Evolutionary conservation across 2,329 filamentous ascomycete genomes (phyloP).

Genomic region (Fusarium palustre): DNA sequence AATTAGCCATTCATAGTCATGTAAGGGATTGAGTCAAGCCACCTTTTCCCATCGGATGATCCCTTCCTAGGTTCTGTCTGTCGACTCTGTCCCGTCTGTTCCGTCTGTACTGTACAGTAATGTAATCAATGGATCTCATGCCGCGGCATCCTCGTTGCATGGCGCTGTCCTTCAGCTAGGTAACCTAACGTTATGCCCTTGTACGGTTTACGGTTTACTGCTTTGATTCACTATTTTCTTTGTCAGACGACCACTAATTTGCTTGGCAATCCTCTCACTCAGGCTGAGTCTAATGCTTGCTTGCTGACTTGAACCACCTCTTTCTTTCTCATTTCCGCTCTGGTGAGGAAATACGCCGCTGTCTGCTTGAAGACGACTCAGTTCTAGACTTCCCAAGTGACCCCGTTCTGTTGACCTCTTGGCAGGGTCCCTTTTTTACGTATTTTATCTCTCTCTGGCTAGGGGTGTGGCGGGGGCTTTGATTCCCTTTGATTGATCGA

Average conservation of each 20-base stretch:
- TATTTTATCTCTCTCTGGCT: too few relatives aligned
- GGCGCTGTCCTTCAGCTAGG: constrained; percentile 13
- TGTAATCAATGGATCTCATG: constrained; percentile 2
- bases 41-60: background rate
- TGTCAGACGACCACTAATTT: constrained; percentile 31
- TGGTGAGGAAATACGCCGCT: constrained; percentile 13
- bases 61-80: background rate
- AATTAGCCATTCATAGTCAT: background rate
- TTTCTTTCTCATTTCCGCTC: constrained; percentile 11
- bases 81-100: background rate
- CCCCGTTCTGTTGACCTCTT: constrained; percentile 17
- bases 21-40: constrained; percentile 21
- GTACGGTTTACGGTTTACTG: background rate
- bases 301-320: constrained; percentile 9
- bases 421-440: constrained; percentile 26
- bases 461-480: constrained; percentile 19
- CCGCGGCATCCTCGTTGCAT: constrained; percentile 31
- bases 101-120: background rate
- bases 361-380: background rate
- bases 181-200: constrained; percentile 1
- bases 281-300: constrained; percentile 21
- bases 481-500: constrained; percentile 15
- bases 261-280: constrained; percentile 15
- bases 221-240: constrained; percentile 9
- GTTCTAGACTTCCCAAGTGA: constrained; percentile 34